Conservation (phyloP, 2,329 filamentous ascomycete genomes). For the Xylaria sp. region DNA sequence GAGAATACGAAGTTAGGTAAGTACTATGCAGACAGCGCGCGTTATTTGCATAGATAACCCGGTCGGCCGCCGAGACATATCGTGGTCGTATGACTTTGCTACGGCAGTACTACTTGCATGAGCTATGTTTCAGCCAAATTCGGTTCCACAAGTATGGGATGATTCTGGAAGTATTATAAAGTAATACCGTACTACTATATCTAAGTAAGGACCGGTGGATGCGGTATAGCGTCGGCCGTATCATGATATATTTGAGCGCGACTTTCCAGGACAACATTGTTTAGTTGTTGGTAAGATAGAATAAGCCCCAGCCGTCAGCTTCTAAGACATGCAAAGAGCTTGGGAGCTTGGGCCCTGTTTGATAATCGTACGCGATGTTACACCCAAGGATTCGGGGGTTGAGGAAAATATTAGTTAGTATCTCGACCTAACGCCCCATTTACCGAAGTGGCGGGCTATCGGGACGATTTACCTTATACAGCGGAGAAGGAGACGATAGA, state of each 20-base stretch:
- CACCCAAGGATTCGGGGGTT: not conserved
- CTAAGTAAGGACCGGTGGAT: not conserved
- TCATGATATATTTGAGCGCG: not conserved
- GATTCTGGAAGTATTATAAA: not conserved
- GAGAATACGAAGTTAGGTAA: constrained; percentile 14
- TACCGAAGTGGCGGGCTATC: not conserved
- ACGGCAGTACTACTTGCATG: constrained; percentile 1
- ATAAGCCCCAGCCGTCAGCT: not conserved
- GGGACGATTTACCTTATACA: constrained; percentile 7
- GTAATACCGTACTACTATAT: not conserved
- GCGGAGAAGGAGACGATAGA: not conserved
- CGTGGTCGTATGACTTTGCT: constrained; percentile 11
- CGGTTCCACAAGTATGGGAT: constrained; percentile 21
- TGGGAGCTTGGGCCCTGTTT: not conserved
- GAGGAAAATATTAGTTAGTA: not conserved
- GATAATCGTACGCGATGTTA: not conserved
- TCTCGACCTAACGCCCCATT: not conserved
- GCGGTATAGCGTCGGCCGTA: not conserved
- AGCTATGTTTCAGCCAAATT: constrained; percentile 21
- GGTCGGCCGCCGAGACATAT: not conserved
- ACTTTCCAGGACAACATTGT: not conserved
- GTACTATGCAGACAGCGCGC: not conserved
- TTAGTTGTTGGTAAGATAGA: not conserved
- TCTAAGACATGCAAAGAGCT: not conserved
- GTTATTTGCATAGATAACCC: not conserved